Evolutionary conservation across 164 flowering plant genomes (phyloP).

Genomic region (Nymphaea thermarum): DNA sequence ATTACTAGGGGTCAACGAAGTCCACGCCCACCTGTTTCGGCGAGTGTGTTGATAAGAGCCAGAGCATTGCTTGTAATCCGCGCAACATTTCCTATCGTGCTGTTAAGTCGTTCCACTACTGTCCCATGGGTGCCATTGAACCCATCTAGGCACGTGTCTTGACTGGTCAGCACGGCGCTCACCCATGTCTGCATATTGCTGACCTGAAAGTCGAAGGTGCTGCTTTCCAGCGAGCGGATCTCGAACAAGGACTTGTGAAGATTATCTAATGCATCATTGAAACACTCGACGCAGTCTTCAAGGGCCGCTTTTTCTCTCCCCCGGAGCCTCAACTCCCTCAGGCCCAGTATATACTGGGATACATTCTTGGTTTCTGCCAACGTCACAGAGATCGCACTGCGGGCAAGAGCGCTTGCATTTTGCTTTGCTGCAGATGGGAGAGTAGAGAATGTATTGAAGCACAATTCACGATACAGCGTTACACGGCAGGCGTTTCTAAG

Average conservation of each 20-base stretch:
- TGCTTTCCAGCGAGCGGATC: slow-evolving; percentile 31
- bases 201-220: slow-evolving; percentile 29
- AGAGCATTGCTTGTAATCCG: slow-evolving; percentile 64
- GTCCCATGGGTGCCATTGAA: slow-evolving; percentile 24
- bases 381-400: slow-evolving; percentile 69
- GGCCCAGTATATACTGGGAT: slow-evolving; percentile 10
- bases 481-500: slow-evolving; percentile 61
- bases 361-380: slow-evolving; percentile 31
- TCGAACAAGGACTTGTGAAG: slow-evolving; percentile 41
- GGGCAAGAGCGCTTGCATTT: slow-evolving; percentile 53
- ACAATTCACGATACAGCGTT: slow-evolving; percentile 43
- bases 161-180: slow-evolving; percentile 57
- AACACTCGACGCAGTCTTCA: slow-evolving; percentile 50
- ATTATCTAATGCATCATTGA: slow-evolving; percentile 35
- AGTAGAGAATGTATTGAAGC: slow-evolving; percentile 43
- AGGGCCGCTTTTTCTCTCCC: slow-evolving; percentile 29
- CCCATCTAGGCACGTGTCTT: slow-evolving; percentile 71
- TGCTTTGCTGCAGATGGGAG: slow-evolving; percentile 35
- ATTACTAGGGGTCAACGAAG: no score
- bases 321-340: slow-evolving; percentile 11
- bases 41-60: slow-evolving; percentile 56
- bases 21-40: slow-evolving; percentile 20
- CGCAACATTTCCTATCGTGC: slow-evolving; percentile 21
- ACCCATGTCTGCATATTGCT: slow-evolving; percentile 57
- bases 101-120: slow-evolving; percentile 11